A percentile compares a stretch with the other conserved stretches of the same genome.
phyloP scores from a whole-genome alignment of 768 basidiomycete genomes.

The Gymnopilus junonius region DNA sequence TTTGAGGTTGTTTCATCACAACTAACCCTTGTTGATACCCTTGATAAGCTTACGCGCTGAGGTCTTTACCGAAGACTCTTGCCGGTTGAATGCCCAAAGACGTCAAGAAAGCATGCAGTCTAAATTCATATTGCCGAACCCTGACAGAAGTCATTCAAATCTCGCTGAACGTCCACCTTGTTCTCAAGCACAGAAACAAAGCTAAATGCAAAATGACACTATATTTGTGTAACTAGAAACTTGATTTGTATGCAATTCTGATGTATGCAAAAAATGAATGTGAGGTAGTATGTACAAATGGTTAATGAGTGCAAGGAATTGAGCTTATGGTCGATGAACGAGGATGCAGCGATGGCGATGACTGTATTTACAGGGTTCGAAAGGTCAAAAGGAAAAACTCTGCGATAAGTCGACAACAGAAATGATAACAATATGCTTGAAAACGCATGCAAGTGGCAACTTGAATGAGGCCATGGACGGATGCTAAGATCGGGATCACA shows the following conservation, averaged over 20 bases:
- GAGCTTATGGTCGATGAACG: neutral
- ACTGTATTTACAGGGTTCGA: neutral
- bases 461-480: constrained; percentile 10
- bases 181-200: neutral
- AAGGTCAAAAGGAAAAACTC: constrained; percentile 4
- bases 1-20: too few relatives aligned
- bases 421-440: neutral
- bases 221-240: neutral
- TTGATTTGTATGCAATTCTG: neutral
- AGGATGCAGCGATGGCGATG: neutral
- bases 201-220: neutral
- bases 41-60: too few relatives aligned
- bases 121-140: too few relatives aligned
- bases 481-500: constrained; percentile 11
- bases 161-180: too few relatives aligned
- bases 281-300: constrained; percentile 31
- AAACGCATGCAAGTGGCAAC: constrained; percentile 3
- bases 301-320: constrained; percentile 1
- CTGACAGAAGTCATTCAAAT: too few relatives aligned
- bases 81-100: too few relatives aligned
- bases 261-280: constrained; percentile 28
- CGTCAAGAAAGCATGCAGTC: too few relatives aligned
- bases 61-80: too few relatives aligned
- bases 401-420: constrained; percentile 1
- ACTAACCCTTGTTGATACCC: too few relatives aligned